Evolutionary conservation across 768 basidiomycete species (phyloP).

Genomic region (Boletus speciosus): DNA sequence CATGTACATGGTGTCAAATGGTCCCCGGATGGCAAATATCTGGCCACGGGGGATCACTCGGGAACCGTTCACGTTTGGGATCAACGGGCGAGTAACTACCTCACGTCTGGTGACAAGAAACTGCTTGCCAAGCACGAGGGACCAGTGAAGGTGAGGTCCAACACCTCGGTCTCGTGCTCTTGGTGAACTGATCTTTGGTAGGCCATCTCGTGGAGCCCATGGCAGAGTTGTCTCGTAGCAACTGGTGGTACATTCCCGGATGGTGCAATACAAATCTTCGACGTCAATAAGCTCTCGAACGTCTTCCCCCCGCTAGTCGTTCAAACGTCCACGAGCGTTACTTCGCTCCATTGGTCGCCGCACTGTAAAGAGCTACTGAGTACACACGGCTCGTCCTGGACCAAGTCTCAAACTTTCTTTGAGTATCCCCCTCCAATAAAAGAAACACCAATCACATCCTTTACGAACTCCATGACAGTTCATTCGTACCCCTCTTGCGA

Average conservation of each 20-base stretch:
- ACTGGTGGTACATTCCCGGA: constrained; percentile 66
- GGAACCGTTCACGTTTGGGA: constrained; percentile 47
- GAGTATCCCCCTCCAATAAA: constrained; percentile 19
- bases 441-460: constrained; percentile 23
- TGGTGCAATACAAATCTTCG: constrained; percentile 54
- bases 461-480: constrained; percentile 45
- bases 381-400: constrained; percentile 54
- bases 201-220: constrained; percentile 76
- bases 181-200: constrained; percentile 21
- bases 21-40: constrained; percentile 37
- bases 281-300: constrained; percentile 38
- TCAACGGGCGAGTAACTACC: constrained; percentile 31
- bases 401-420: constrained; percentile 16
- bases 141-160: constrained; percentile 39
- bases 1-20: constrained; percentile 41
- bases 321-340: constrained; percentile 47
- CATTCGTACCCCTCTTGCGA: constrained; percentile 52
- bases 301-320: constrained; percentile 48
- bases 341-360: constrained; percentile 64
- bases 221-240: constrained; percentile 65
- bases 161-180: background rate
- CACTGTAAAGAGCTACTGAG: constrained; percentile 85
- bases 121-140: constrained; percentile 43
- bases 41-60: constrained; percentile 40
- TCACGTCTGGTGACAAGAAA: constrained; percentile 32